A percentile compares a stretch with the other conserved stretches of the same genome.
phyloP scores from a whole-genome alignment of 768 basidiomycete genomes.

The Gelatoporia subvermispora region DNA sequence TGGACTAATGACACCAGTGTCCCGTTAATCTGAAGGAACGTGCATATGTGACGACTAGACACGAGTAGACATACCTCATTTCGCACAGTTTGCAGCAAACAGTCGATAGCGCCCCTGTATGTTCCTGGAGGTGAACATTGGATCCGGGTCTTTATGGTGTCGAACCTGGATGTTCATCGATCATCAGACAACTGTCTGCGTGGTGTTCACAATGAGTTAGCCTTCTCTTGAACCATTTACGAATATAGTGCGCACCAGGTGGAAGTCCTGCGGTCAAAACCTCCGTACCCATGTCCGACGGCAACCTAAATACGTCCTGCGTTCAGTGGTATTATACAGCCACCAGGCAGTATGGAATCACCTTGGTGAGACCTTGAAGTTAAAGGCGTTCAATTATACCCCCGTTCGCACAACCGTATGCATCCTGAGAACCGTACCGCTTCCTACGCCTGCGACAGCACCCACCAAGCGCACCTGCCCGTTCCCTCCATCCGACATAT shows the following conservation, averaged over 20 bases:
- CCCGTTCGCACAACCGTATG: background rate
- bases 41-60: too few species aligned
- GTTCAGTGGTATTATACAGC: background rate
- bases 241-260: background rate
- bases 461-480: constrained; percentile 48
- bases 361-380: constrained; percentile 9
- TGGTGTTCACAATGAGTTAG: too few species aligned
- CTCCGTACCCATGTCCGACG: constrained; percentile 65
- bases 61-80: constrained; percentile 43
- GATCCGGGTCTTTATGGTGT: constrained; percentile 69
- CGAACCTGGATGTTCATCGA: constrained; percentile 40
- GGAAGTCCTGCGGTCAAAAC: background rate
- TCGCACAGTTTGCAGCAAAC: constrained; percentile 48
- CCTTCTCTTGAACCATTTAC: too few species aligned
- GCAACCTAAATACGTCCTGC: constrained; percentile 43
- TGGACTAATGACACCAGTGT: constrained; percentile 34
- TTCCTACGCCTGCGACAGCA: constrained; percentile 54
- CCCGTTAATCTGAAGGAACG: background rate
- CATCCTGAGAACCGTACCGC: constrained; percentile 38
- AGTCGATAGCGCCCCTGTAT: constrained; percentile 58
- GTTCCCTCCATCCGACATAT: constrained; percentile 12
- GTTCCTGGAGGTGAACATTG: constrained; percentile 65
- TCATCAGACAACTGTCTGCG: background rate
- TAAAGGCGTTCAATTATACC: background rate
- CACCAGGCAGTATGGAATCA: too few species aligned